Evolutionary conservation across 2,329 filamentous ascomycete species (phyloP).

Genomic region (Delphinella strobiligena): DNA sequence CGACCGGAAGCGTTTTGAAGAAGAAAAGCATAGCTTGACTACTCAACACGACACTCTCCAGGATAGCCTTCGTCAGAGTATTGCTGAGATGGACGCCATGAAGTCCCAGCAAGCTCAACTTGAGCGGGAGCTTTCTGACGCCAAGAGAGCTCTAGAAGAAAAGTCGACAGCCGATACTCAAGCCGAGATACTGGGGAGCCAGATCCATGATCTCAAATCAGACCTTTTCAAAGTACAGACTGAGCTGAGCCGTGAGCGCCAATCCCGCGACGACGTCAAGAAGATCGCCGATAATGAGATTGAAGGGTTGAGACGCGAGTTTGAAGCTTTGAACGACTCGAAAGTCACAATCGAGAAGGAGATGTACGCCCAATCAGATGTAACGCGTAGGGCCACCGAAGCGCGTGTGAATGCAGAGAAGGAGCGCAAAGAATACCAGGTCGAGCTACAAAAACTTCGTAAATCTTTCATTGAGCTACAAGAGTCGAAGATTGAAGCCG

Average conservation of each 20-base stretch:
- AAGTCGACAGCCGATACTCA: slow-evolving; percentile 84
- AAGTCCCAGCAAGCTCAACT: slow-evolving; percentile 73
- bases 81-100: slow-evolving; percentile 79
- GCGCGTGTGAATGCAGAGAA: slow-evolving; percentile 68
- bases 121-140: slow-evolving; percentile 78
- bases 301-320: slow-evolving; percentile 70
- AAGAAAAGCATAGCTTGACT: slow-evolving; percentile 60
- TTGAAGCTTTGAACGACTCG: slow-evolving; percentile 73
- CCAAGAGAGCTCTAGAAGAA: slow-evolving; percentile 73
- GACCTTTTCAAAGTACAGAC: slow-evolving; percentile 76
- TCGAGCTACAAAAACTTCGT: slow-evolving; percentile 70
- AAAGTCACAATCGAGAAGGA: slow-evolving; percentile 98
- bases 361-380: slow-evolving; percentile 90
- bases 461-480: slow-evolving; percentile 77
- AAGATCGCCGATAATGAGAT: slow-evolving; percentile 84
- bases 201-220: slow-evolving; percentile 76
- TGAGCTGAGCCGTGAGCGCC: slow-evolving; percentile 79
- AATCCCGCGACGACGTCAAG: slow-evolving; percentile 88
- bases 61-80: slow-evolving; percentile 65
- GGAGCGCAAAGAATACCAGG: slow-evolving; percentile 79
- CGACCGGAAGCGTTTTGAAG: slow-evolving; percentile 66
- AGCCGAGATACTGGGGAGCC: slow-evolving; percentile 74
- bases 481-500: slow-evolving; percentile 71
- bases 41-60: slow-evolving; percentile 71
- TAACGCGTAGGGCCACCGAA: slow-evolving; percentile 73